Evolutionary conservation across 495 filamentous ascomycete species (phyloP), one percentile per base, ranked within the genome.

Genomic region (Echria macrotheca): DNA sequence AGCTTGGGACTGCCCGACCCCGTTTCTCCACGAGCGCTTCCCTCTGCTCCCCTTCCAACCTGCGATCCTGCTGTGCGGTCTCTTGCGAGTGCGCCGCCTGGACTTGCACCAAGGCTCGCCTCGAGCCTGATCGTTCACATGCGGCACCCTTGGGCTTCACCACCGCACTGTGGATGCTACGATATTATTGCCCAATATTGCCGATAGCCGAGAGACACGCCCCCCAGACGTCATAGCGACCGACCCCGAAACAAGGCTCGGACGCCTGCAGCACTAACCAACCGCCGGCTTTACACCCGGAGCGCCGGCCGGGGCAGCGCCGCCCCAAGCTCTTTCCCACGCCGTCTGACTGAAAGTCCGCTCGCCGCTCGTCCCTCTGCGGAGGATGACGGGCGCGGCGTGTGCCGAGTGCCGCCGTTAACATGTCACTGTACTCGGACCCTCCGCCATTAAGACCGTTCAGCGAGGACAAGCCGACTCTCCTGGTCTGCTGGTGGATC

Each of bases 401-500:
- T 54, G 40, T 46, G 42, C 11, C 6, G 31, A 47, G 52, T 48
- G 47, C 37, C 50, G 52, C 38, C 44, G 60, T 55, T 62, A 68
- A 54, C 50, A 77, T 76, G 72, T 48, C 73, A 44, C 63, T 81
- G 44, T 82, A 82, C 59, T 74, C 77, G 17, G 64, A 69, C 9
- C 79, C 83, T 7, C 86, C 86, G 38, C 71, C 75, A 44, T 68
- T 74, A 42, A 77, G 75, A 52, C 67, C 74, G 7, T 66, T 69
- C 59, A 53, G 69, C 59, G 59, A 82, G 23, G 76, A 87, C 67
- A 84, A 88, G 52, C 82, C 88, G 18, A 89, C 87, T 0, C 75
- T 98, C 32, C 73, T 96, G 44, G 88, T 93, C 58, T 91, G 86
- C 61, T 96, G 89, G 87, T 96, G 93, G 93, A 88, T 87, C 49